Percentiles rank a stretch among this genome's conserved stretches.
These are phyloP conservation scores for Rugonectria rugulosa DNA, from an alignment of 2,329 filamentous ascomycete genomes.

Conservation along the genomic window DNA sequence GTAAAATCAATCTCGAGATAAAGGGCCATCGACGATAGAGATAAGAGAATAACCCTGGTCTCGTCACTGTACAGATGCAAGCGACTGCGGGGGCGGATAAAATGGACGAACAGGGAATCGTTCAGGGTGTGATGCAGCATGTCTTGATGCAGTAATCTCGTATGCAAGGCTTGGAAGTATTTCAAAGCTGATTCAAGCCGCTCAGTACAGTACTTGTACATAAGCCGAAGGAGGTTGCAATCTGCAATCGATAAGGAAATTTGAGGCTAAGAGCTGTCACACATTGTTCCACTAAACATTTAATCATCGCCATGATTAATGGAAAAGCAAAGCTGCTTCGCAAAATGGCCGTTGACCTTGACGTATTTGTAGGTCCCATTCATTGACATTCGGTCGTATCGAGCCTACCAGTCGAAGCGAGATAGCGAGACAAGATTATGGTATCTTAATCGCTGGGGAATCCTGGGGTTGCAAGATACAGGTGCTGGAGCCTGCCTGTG, in stretches of 20 bases:
- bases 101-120: neutral
- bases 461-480: no score
- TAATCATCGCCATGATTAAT: constrained; percentile 10
- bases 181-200: neutral
- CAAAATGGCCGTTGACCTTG: no score
- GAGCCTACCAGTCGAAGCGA: neutral
- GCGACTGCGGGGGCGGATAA: constrained; percentile 1
- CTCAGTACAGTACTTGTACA: no score
- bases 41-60: constrained; percentile 11
- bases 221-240: neutral
- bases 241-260: neutral
- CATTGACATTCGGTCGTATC: neutral
- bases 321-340: neutral
- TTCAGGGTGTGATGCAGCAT: neutral
- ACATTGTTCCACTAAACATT: neutral
- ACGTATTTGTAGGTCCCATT: no score
- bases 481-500: no score
- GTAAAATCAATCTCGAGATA: constrained; percentile 9
- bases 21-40: constrained; percentile 1
- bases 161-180: neutral
- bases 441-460: neutral
- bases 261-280: neutral
- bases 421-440: neutral
- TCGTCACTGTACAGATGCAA: neutral
- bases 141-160: neutral